Percentiles rank a stretch among this genome's conserved stretches.
Conservation (phyloP, 495 filamentous ascomycete genomes). For the Echria macrotheca region DNA sequence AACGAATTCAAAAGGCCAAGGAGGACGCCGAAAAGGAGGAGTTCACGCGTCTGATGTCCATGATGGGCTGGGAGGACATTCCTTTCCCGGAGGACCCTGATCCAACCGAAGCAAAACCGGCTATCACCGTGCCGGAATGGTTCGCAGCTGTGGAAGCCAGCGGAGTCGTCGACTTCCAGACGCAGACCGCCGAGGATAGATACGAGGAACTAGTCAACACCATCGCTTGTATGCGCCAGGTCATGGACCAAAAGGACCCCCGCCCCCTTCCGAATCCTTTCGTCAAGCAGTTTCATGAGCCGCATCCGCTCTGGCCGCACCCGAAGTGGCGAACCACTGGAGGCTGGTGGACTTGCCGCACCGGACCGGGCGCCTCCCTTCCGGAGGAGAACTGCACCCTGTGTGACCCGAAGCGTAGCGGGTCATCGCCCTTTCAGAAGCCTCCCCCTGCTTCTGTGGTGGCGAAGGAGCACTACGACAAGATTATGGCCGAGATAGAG, state of each 20-base stretch:
- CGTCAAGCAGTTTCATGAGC: no score
- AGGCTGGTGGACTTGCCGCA: conserved; percentile 40
- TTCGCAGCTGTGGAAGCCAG: conserved; percentile 22
- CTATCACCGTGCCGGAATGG: conserved; percentile 25
- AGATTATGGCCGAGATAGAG: conserved; percentile 13
- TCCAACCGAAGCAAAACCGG: not conserved
- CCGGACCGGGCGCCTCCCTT: conserved; percentile 22
- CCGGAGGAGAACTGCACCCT: conserved; percentile 30
- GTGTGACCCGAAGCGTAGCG: no score
- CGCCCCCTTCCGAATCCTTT: no score
- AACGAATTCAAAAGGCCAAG: not conserved
- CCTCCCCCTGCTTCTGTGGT: no score
- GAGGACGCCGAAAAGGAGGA: not conserved
- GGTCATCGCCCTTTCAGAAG: no score
- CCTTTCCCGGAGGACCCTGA: not conserved
- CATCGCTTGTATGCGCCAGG: no score
- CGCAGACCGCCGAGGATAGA: conserved; percentile 5
- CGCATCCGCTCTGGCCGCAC: conserved; percentile 25
- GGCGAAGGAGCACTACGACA: conserved; percentile 12
- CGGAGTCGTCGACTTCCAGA: conserved; percentile 9
- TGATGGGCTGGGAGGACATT: not conserved
- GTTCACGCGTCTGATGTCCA: not conserved
- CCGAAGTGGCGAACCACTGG: conserved; percentile 17
- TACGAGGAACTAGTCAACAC: conserved; percentile 8
- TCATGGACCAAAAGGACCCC: no score